Evolutionary conservation across 202 grass and related monocot genomes (phyloP).

Genomic region (Schoenoplectus tabernaemontani): DNA sequence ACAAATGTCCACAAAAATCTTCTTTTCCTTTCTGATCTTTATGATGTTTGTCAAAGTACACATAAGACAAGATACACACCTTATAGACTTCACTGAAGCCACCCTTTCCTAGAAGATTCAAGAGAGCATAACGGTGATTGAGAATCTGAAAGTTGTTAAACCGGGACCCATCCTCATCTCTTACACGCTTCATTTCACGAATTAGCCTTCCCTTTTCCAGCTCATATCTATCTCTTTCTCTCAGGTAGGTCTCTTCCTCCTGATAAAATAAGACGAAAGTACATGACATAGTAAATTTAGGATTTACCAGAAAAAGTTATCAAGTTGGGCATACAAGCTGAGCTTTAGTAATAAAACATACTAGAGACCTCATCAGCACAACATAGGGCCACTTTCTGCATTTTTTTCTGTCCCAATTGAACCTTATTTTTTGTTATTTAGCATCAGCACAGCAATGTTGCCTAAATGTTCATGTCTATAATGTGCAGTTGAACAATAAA

Average conservation of each 20-base stretch:
- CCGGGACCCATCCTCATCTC: constrained; percentile 92
- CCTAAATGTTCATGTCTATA: not conserved
- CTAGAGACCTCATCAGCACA: not conserved
- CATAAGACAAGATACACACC: constrained; percentile 30
- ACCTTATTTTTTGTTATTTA: not conserved
- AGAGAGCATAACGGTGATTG: constrained; percentile 96
- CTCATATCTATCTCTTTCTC: constrained; percentile 93
- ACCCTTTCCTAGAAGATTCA: constrained; percentile 99
- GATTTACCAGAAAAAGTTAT: constrained; percentile 3
- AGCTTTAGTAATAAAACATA: not conserved
- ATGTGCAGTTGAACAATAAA: not conserved
- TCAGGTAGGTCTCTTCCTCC: constrained; percentile 91
- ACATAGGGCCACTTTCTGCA: not conserved
- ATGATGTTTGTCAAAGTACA: not conserved
- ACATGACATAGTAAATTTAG: constrained; percentile 19
- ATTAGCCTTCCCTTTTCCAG: constrained; percentile 92
- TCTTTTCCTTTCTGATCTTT: not conserved
- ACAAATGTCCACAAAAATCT: not conserved
- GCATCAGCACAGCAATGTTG: not conserved
- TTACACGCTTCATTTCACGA: constrained; percentile 98
- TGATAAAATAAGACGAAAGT: constrained; percentile 31
- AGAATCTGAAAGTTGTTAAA: constrained; percentile 99
- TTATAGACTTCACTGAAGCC: constrained; percentile 99
- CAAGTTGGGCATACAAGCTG: not conserved
- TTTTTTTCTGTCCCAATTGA: not conserved